These are phyloP conservation scores for Neckera pumila DNA, from an alignment of 225 moss, liverwort and hornwort genomes.

Conservation along the genomic window DNA sequence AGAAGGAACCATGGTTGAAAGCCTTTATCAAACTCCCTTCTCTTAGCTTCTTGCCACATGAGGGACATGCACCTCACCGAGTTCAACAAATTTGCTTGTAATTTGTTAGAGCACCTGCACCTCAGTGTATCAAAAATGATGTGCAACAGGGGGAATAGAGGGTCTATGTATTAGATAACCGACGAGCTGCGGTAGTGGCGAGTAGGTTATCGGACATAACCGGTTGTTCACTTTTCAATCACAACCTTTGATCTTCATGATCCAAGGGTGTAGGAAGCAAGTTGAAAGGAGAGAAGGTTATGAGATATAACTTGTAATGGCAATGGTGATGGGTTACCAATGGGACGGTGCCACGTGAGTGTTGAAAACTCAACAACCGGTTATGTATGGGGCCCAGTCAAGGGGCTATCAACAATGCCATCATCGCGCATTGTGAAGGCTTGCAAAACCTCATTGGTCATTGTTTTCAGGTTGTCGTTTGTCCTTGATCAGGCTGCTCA, in stretches of 20 bases:
- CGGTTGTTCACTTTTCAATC: too few species aligned
- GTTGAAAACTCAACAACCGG: too few species aligned
- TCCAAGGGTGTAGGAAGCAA: too few species aligned
- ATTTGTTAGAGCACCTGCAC: rapidly evolving
- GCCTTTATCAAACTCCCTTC: rapidly evolving
- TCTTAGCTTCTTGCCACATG: rapidly evolving
- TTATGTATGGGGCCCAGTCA: rapidly evolving
- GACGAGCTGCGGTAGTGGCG: too few species aligned
- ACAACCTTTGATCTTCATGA: too few species aligned
- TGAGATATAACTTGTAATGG: too few species aligned
- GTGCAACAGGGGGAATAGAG: rapidly evolving
- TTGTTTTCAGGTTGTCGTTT: rapidly evolving
- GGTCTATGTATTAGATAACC: rapidly evolving
- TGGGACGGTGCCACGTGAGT: too few species aligned
- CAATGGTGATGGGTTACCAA: too few species aligned
- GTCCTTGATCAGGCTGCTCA: rapidly evolving
- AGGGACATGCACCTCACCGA: rapidly evolving
- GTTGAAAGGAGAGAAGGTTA: too few species aligned
- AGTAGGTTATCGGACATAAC: too few species aligned
- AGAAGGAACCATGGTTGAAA: rapidly evolving
- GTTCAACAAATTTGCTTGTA: background rate
- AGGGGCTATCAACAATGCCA: background rate
- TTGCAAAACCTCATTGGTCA: too few species aligned
- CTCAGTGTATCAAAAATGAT: rapidly evolving
- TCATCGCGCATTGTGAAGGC: rapidly evolving